Conservation (phyloP, 371 early-diverging fungal species). For the Rhizopus microsporus region DNA sequence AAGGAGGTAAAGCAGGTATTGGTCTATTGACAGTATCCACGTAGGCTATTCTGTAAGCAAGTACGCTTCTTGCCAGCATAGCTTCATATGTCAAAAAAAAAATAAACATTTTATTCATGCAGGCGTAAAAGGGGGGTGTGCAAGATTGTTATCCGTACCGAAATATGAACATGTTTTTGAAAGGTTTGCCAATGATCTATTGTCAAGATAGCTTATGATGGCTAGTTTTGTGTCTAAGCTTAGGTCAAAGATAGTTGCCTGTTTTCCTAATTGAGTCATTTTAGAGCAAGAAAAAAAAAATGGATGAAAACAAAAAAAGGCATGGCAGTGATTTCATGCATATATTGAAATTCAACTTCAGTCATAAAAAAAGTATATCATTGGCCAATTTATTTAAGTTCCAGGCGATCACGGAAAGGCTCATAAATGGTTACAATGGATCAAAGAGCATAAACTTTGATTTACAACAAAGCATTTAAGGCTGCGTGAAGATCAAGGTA, state of each 20-base stretch:
- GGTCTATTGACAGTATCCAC: constrained; percentile 5
- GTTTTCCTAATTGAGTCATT: background rate
- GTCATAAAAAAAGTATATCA: no score
- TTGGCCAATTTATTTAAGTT: no score
- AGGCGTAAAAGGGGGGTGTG: background rate
- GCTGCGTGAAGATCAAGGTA: no score
- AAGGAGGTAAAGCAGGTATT: constrained; percentile 16
- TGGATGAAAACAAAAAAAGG: constrained; percentile 4
- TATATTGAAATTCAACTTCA: no score
- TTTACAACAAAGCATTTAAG: no score
- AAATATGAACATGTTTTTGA: constrained; percentile 26
- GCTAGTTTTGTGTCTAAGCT: constrained; percentile 20
- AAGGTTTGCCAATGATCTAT: constrained; percentile 20
- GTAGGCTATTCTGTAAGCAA: constrained; percentile 15
- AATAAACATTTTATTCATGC: background rate
- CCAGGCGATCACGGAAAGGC: no score
- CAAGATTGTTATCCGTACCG: constrained; percentile 11
- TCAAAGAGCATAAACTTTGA: no score
- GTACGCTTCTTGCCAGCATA: constrained; percentile 15
- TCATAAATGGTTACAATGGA: no score
- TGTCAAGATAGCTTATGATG: constrained; percentile 17
- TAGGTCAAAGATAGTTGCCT: constrained; percentile 15
- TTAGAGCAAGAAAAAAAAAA: background rate
- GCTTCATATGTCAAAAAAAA: constrained; percentile 5
- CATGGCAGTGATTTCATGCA: background rate